Evolutionary conservation across 1,139 yeast species (phyloP).

Genomic region (Saccharomyces hybrid): DNA sequence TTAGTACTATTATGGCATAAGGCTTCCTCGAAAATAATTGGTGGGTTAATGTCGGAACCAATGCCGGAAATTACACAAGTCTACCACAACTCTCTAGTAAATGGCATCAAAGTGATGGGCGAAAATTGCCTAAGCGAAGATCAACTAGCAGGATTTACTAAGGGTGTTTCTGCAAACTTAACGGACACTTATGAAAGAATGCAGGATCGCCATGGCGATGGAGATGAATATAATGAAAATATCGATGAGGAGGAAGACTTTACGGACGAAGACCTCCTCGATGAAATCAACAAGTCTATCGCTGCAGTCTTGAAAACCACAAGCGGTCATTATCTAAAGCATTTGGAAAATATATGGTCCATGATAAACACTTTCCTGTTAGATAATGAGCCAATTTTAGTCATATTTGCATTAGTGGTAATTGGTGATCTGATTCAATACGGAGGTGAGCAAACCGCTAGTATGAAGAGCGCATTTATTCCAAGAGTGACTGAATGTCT

Average conservation of each 20-base stretch:
- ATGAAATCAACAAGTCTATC: slow-evolving; percentile 74
- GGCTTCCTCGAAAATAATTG: slow-evolving; percentile 60
- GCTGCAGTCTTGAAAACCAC: slow-evolving; percentile 63
- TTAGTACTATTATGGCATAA: slow-evolving; percentile 65
- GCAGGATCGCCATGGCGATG: slow-evolving; percentile 62
- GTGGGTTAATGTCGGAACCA: slow-evolving; percentile 71
- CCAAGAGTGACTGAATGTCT: slow-evolving; percentile 58
- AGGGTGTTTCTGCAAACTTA: slow-evolving; percentile 55
- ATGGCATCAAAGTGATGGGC: slow-evolving; percentile 62
- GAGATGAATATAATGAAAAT: slow-evolving; percentile 48
- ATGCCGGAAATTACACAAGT: slow-evolving; percentile 76
- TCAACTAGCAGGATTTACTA: slow-evolving; percentile 53
- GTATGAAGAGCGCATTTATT: slow-evolving; percentile 58
- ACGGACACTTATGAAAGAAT: slow-evolving; percentile 66
- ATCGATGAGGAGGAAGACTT: slow-evolving; percentile 73
- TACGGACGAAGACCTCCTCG: slow-evolving; percentile 82
- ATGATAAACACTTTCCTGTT: slow-evolving; percentile 48
- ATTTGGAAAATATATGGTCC: slow-evolving; percentile 54
- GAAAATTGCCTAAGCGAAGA: slow-evolving; percentile 48
- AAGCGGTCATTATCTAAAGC: slow-evolving; percentile 51
- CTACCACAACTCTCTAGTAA: slow-evolving; percentile 66
- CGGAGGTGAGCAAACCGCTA: slow-evolving; percentile 61
- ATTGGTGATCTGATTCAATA: slow-evolving; percentile 75
- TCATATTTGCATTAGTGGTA: slow-evolving; percentile 73
- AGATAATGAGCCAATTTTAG: slow-evolving; percentile 61